Percentiles rank a stretch among this genome's conserved stretches.
phyloP scores from a whole-genome alignment of 768 basidiomycete species.

The Coprinopsis cinerea region DNA sequence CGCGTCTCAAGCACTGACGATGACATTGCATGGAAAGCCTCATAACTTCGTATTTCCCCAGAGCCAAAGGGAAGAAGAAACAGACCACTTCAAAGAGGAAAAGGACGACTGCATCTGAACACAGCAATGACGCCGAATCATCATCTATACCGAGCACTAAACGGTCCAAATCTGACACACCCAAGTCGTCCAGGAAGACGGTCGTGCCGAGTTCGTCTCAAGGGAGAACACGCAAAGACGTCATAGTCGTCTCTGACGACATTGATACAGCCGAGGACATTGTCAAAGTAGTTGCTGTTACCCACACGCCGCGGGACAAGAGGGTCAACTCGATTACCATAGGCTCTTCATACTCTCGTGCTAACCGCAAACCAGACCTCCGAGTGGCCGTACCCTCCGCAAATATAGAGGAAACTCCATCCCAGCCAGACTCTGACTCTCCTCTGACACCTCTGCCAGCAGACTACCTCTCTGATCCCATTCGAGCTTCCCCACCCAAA shows the following conservation, averaged over 20 bases:
- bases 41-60: slow-evolving; percentile 5
- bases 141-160: neutral
- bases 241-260: neutral
- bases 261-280: neutral
- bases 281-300: too few species aligned
- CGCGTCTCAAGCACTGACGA: neutral
- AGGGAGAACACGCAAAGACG: neutral
- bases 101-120: neutral
- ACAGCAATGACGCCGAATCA: neutral
- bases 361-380: too few species aligned
- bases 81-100: neutral
- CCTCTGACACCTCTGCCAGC: slow-evolving; percentile 1
- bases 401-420: neutral
- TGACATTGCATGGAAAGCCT: neutral
- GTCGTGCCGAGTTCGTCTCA: neutral
- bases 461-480: neutral
- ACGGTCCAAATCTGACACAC: slow-evolving; percentile 3
- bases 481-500: neutral
- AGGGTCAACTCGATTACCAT: neutral
- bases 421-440: neutral
- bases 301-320: too few species aligned
- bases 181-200: neutral
- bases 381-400: neutral
- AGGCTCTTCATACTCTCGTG: neutral
- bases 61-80: neutral